Evolutionary conservation across 2,329 filamentous ascomycete genomes (phyloP), one percentile per base, ranked within the genome.

Genomic region (Pseudogymnoascus sp.): DNA sequence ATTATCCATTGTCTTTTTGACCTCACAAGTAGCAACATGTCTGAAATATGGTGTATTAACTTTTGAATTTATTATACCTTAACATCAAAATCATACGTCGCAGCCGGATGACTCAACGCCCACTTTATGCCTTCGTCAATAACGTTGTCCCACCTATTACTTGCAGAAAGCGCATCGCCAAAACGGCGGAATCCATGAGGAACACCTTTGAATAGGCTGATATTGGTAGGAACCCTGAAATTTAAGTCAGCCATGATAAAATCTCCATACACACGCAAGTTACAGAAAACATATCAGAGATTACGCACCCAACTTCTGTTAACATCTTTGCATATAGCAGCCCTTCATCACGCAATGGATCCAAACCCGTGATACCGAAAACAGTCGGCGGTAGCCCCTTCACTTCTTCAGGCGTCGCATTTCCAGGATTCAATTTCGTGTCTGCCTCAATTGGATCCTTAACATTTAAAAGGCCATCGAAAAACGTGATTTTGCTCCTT

Each of bases 111-210:
- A 1, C 66, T 68, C 25, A 77, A 54, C 1, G 70, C 68, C 78
- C 78, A 80, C 6, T 62, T 59, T 14, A 80, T 77, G 0, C 78
- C 78, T 7, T 75, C 65, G 37, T 76, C 73, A 25, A 78, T 70
- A 8, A 76, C 73, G 28, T 69, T 65, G 58, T 80, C 77, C 76
- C 76, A 79, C 34, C 74, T 66, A 30, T 71, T 68, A 4, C 70
- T 74, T 25, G 72, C 73, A 11, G 73, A 70, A 7, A 79, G 58
- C n/a, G 69, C 71, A 8, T 74, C 71, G 3, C 75, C 75, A 61
- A 75, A 78, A 0, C 68, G 63, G n/a, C 47, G 28, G 16, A 81
- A 81, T 0, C 76, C 77, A 70, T 84, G 81, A 0, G 81, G 81
- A 0, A 83, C 69, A 0, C 81, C 81, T 25, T 72, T 75, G 67